These are phyloP conservation scores for Tricholoma flavovirens DNA, from an alignment of 768 basidiomycete genomes.

Conservation along the genomic window DNA sequence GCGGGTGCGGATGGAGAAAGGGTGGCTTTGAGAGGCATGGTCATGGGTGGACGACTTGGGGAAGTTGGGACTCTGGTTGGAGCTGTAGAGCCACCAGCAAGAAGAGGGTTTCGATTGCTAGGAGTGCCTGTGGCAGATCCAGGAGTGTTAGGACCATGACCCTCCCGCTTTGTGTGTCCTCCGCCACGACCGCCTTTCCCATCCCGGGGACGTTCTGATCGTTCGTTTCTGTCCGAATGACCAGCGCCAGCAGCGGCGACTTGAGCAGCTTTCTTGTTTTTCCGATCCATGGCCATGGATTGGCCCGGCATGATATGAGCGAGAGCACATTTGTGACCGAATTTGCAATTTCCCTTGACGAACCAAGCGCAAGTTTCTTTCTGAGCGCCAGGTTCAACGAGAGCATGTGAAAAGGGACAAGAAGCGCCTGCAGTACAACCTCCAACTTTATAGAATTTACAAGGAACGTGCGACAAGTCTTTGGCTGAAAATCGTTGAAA, in stretches of 20 bases:
- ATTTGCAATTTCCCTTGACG: conserved; percentile 83
- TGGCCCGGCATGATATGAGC: conserved; percentile 94
- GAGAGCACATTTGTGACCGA: conserved; percentile 79
- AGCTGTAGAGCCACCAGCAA: conserved; percentile 59
- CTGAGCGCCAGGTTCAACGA: conserved; percentile 66
- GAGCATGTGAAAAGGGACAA: conserved; percentile 90
- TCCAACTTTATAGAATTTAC: conserved; percentile 95
- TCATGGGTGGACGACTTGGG: conserved; percentile 52
- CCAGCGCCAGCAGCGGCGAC: conserved; percentile 50
- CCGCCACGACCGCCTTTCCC: conserved; percentile 31
- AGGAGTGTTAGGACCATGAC: conserved; percentile 13
- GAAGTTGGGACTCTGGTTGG: conserved; percentile 46
- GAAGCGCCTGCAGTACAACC: conserved; percentile 90
- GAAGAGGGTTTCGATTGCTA: conserved; percentile 32
- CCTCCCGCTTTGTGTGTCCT: conserved; percentile 32
- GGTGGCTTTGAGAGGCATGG: conserved; percentile 64
- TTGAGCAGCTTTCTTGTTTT: conserved; percentile 94
- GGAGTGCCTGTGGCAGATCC: conserved; percentile 13
- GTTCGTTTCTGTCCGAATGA: conserved; percentile 27
- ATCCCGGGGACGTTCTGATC: conserved; percentile 19
- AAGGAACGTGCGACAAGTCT: conserved; percentile 93
- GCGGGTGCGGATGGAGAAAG: conserved; percentile 76
- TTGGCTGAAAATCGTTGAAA: conserved; percentile 42
- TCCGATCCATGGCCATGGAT: conserved; percentile 91
- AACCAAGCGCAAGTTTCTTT: conserved; percentile 88